A percentile compares a stretch with the other conserved stretches of the same genome.
Conservation (phyloP, 1,284 basidiomycete genomes). For the Puccinia coronata region DNA sequence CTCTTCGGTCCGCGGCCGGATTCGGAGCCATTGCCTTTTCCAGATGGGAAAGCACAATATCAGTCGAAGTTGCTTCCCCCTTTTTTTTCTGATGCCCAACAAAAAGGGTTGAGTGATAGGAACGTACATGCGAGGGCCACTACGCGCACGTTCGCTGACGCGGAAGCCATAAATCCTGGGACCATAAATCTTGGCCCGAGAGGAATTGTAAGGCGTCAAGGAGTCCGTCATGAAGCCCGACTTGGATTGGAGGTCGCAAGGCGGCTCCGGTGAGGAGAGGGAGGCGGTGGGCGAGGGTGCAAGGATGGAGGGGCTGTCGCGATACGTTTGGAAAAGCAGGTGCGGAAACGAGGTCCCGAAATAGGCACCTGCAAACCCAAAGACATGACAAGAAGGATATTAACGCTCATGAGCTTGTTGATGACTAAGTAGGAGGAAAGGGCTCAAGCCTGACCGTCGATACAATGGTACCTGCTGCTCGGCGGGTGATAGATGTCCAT, state of each 20-base stretch:
- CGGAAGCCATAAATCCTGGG: conserved; percentile 85
- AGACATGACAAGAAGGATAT: too few species aligned
- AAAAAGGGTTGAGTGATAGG: too few species aligned
- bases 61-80: too few species aligned
- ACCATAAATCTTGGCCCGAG: conserved; percentile 80
- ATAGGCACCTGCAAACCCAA: conserved; percentile 73
- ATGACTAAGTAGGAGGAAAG: too few species aligned
- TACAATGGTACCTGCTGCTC: conserved; percentile 89
- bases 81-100: too few species aligned
- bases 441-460: conserved; percentile 72
- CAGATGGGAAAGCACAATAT: too few species aligned
- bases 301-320: too few species aligned
- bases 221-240: conserved; percentile 50
- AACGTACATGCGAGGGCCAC: conserved; percentile 85
- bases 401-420: too few species aligned
- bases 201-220: conserved; percentile 59
- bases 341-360: conserved; percentile 99
- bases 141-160: conserved; percentile 68
- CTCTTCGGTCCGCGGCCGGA: conserved; percentile 41
- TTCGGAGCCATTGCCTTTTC: conserved; percentile 46
- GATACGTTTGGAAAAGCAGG: conserved; percentile 95
- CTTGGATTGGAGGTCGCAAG: conserved; percentile 51
- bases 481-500: conserved; percentile 95
- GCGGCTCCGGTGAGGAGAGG: conserved; percentile 29
- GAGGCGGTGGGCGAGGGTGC: conserved; percentile 46